Evolutionary conservation across 192 early-diverging fungal species (phyloP).

Genomic region (Coemansia sp.): DNA sequence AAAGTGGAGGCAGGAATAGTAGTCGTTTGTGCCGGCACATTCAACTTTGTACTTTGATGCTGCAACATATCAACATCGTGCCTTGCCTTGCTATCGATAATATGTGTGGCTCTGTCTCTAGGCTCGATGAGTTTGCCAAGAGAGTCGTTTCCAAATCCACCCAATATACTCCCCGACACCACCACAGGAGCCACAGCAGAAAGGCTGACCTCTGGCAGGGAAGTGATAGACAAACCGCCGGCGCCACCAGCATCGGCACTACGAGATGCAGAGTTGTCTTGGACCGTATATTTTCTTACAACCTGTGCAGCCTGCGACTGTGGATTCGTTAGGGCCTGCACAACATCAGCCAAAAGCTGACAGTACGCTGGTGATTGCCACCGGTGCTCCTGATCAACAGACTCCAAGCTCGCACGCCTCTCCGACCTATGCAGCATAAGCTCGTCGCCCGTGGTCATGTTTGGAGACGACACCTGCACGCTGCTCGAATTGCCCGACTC

Average conservation of each 20-base stretch:
- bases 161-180: not conserved
- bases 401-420: slow-evolving; percentile 4
- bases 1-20: no score
- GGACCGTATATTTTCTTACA: slow-evolving; percentile 14
- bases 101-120: no score
- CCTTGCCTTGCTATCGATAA: not conserved
- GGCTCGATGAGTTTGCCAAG: no score
- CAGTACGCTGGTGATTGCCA: slow-evolving; percentile 42
- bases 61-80: not conserved
- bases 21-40: no score
- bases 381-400: slow-evolving; percentile 9
- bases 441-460: not conserved
- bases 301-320: slow-evolving; percentile 39
- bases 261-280: not conserved
- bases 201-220: not conserved
- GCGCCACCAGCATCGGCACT: not conserved
- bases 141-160: not conserved
- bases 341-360: slow-evolving; percentile 44
- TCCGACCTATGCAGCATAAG: slow-evolving; percentile 1
- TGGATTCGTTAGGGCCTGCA: slow-evolving; percentile 36
- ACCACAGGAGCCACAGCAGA: not conserved
- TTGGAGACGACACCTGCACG: slow-evolving; percentile 1
- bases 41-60: no score
- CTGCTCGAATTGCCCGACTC: not conserved
- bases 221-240: not conserved